These are phyloP conservation scores for Ambrosia hybrid DNA, from an alignment of 140 eudicot species.

Conservation along the genomic window DNA sequence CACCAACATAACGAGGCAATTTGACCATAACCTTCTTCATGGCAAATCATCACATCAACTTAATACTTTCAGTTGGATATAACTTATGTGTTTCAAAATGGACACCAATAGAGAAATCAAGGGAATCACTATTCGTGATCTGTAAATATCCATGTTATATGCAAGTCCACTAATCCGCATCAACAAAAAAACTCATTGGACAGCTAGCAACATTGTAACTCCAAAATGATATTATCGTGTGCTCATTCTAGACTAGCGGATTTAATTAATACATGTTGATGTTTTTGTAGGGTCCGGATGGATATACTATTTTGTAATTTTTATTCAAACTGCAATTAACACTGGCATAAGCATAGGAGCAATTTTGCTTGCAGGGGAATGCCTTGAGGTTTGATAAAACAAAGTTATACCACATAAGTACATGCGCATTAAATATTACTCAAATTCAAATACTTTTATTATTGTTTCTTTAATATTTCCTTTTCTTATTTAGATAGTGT, in stretches of 20 bases:
- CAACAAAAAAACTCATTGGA: too few species aligned
- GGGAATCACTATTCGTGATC: too few species aligned
- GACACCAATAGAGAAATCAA: too few species aligned
- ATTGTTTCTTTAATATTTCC: not conserved
- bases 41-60: too few species aligned
- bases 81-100: too few species aligned
- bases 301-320: slow-evolving; percentile 83
- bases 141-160: too few species aligned
- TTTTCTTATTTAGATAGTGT: slow-evolving; percentile 50
- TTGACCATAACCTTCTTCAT: too few species aligned
- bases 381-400: slow-evolving; percentile 60
- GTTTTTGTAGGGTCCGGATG: slow-evolving; percentile 64
- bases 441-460: not conserved
- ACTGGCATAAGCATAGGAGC: slow-evolving; percentile 82
- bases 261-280: not conserved
- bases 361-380: slow-evolving; percentile 86
- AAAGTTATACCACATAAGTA: not conserved
- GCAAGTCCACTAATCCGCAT: too few species aligned
- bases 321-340: slow-evolving; percentile 83
- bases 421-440: not conserved
- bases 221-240: not conserved
- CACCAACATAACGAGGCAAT: too few species aligned
- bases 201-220: too few species aligned
- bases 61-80: too few species aligned
- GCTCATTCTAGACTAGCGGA: too few species aligned